phyloP scores from a whole-genome alignment of 257 asterid genomes.

The Jacaranda copaia region DNA sequence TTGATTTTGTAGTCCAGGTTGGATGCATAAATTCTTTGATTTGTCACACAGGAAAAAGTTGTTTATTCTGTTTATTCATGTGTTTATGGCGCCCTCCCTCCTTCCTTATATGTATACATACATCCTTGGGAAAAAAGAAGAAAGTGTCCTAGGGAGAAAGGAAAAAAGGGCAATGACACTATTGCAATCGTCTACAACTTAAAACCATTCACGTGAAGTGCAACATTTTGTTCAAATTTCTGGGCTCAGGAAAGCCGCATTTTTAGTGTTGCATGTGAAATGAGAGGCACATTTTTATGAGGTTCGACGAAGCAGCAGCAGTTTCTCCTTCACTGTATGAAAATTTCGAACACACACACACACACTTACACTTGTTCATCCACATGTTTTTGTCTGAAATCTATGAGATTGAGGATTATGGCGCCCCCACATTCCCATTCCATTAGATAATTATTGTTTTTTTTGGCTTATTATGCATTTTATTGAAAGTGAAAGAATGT shows the following conservation, averaged over 20 bases:
- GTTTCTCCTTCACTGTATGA: neutral
- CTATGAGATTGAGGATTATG: neutral
- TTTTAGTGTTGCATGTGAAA: neutral
- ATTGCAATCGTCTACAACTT: neutral
- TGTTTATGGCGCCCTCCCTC: neutral
- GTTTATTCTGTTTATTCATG: slow-evolving; percentile 9
- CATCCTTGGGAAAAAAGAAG: neutral
- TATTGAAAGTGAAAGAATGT: neutral
- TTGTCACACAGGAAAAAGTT: neutral
- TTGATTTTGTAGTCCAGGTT: slow-evolving; percentile 11
- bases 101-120: no score
- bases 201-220: neutral
- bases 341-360: neutral
- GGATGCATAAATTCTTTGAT: slow-evolving; percentile 10
- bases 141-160: no score
- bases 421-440: neutral
- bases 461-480: neutral
- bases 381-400: neutral
- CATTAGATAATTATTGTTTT: neutral
- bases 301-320: neutral
- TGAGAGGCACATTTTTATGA: neutral
- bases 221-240: neutral
- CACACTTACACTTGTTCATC: neutral
- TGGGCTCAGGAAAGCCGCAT: no score
- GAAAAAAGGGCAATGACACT: neutral